A percentile compares a stretch with the other conserved stretches of the same genome.
Evolutionary conservation across 2,329 filamentous ascomycete genomes (phyloP).

Genomic region (Botrytis hyacinthi): DNA sequence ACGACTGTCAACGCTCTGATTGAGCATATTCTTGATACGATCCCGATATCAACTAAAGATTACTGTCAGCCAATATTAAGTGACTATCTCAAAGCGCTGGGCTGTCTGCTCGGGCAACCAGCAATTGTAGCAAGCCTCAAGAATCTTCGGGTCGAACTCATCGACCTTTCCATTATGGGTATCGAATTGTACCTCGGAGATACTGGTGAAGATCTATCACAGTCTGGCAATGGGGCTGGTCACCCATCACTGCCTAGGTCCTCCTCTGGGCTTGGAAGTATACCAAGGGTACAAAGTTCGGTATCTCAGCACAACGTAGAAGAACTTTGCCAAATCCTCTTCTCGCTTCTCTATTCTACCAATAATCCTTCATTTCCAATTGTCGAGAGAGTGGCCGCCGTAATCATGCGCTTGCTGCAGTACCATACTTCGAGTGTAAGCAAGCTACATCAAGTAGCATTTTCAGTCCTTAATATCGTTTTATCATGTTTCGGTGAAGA

Average conservation of each 20-base stretch:
- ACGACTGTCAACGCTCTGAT: slow-evolving; percentile 79
- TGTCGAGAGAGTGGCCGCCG: slow-evolving; percentile 54
- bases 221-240: slow-evolving; percentile 34
- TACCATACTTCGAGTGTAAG: slow-evolving; percentile 57
- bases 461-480: slow-evolving; percentile 72
- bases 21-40: slow-evolving; percentile 75
- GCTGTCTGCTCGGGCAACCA: slow-evolving; percentile 66
- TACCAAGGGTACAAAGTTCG: slow-evolving; percentile 31
- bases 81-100: slow-evolving; percentile 76
- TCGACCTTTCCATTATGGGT: slow-evolving; percentile 61
- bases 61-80: slow-evolving; percentile 68
- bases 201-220: slow-evolving; percentile 26
- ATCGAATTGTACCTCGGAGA: slow-evolving; percentile 51
- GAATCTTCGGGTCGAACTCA: slow-evolving; percentile 42
- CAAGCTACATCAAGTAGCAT: slow-evolving; percentile 67
- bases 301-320: slow-evolving; percentile 43
- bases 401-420: slow-evolving; percentile 60
- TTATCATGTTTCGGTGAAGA: slow-evolving; percentile 67
- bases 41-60: slow-evolving; percentile 60
- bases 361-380: slow-evolving; percentile 64
- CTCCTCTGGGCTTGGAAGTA: slow-evolving; percentile 21
- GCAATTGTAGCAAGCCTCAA: slow-evolving; percentile 79
- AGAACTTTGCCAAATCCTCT: slow-evolving; percentile 64
- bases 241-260: slow-evolving; percentile 1
- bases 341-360: slow-evolving; percentile 59